Conservation (phyloP, 345 rosid species). For the Eutrema japonicum region DNA sequence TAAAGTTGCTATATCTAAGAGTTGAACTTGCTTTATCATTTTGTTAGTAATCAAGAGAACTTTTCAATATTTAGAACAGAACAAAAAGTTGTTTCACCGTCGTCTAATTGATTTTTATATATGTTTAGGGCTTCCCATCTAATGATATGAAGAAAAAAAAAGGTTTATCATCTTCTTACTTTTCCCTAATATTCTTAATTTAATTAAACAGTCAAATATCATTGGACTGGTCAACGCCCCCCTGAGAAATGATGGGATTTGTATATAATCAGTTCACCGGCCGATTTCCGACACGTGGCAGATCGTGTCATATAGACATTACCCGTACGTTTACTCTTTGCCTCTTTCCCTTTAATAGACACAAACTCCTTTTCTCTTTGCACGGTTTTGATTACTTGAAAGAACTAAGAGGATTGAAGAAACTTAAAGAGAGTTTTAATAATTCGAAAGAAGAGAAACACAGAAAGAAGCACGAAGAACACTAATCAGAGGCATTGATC, state of each 20-base stretch:
- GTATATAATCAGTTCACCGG: neutral
- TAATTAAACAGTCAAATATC: neutral
- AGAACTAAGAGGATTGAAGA: neutral
- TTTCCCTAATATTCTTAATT: neutral
- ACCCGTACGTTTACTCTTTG: conserved; percentile 36
- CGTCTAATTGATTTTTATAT: neutral
- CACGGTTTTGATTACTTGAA: neutral
- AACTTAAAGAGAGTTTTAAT: neutral
- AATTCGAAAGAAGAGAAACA: neutral
- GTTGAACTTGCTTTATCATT: neutral
- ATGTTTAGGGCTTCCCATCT: neutral
- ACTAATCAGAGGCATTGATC: conserved; percentile 34
- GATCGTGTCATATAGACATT: conserved; percentile 25
- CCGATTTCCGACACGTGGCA: neutral
- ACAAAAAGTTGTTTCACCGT: neutral
- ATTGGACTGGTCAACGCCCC: conserved; percentile 9
- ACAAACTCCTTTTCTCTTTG: neutral
- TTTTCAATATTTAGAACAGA: neutral
- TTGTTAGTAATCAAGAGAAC: neutral
- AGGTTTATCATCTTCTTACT: neutral
- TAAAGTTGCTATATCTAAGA: neutral
- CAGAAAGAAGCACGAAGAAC: conserved; percentile 9
- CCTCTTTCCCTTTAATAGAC: conserved; percentile 16
- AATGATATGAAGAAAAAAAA: neutral
- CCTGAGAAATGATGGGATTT: neutral